phyloP scores from a whole-genome alignment of 2,329 filamentous ascomycete genomes.

The Podosphaera xanthii region DNA sequence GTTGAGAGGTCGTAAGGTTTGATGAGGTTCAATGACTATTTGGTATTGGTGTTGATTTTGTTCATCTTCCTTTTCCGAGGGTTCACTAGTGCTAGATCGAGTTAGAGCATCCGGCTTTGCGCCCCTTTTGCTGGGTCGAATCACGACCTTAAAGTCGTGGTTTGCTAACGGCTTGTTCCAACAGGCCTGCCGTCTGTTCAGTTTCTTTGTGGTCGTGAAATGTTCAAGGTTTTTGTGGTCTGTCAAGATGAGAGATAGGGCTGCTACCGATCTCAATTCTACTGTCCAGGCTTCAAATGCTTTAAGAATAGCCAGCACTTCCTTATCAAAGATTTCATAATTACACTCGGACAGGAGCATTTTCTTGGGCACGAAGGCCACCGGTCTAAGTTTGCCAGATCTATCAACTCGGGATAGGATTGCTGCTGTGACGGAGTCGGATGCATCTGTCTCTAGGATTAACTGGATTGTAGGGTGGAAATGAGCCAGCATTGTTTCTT shows the following conservation, averaged over 20 bases:
- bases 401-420: neutral
- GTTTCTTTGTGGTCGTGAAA: no score
- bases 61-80: neutral
- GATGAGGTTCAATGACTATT: neutral
- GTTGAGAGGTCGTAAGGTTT: neutral
- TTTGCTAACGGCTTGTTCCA: neutral
- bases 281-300: neutral
- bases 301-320: neutral
- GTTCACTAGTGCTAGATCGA: neutral
- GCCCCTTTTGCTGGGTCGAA: neutral
- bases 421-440: neutral
- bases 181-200: no score
- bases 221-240: no score
- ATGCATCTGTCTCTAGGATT: no score
- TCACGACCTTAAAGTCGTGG: neutral
- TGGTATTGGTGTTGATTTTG: neutral
- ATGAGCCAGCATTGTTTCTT: neutral
- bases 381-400: neutral
- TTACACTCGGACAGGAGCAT: neutral
- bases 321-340: neutral
- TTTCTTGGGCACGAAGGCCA: neutral
- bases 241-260: no score
- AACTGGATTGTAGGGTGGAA: neutral
- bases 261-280: neutral
- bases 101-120: neutral